Conservation (phyloP, 345 rosid genomes). For the Salix udensis region DNA sequence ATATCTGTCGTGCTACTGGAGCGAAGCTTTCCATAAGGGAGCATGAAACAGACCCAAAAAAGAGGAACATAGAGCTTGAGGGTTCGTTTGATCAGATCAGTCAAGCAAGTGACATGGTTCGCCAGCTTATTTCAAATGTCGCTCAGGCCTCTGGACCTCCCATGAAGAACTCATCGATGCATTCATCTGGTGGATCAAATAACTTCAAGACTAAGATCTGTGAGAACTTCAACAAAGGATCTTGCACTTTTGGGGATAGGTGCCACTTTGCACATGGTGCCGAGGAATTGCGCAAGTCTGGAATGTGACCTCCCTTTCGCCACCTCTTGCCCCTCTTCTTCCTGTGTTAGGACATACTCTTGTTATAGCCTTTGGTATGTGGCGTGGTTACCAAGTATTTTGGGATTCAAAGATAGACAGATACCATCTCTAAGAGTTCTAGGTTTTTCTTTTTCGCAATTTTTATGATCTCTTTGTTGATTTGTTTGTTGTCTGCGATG, state of each 20-base stretch:
- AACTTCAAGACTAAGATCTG: slow-evolving; percentile 84
- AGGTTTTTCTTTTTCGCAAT: slow-evolving; percentile 3
- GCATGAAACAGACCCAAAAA: slow-evolving; percentile 69
- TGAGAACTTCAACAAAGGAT: slow-evolving; percentile 67
- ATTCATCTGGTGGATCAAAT: slow-evolving; percentile 29
- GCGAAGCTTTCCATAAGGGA: slow-evolving; percentile 87
- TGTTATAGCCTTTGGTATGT: slow-evolving; percentile 9
- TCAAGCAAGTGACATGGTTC: slow-evolving; percentile 94
- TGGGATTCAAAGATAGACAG: slow-evolving; percentile 4
- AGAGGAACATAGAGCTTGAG: slow-evolving; percentile 89
- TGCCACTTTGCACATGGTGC: slow-evolving; percentile 93
- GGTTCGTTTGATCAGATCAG: slow-evolving; percentile 95
- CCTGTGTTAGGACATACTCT: slow-evolving; percentile 2
- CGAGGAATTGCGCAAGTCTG: slow-evolving; percentile 51
- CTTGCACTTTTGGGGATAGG: slow-evolving; percentile 79
- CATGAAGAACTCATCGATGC: slow-evolving; percentile 25
- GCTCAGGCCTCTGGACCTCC: slow-evolving; percentile 43
- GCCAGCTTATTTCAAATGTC: slow-evolving; percentile 69
- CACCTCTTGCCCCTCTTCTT: background rate
- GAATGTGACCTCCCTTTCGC: slow-evolving; percentile 4
- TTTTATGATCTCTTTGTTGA: background rate
- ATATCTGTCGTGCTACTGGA: slow-evolving; percentile 78
- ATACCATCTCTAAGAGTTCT: slow-evolving; percentile 1
- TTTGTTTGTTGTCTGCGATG: background rate
- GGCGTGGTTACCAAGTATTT: slow-evolving; percentile 8